Evolutionary conservation across 768 basidiomycete species (phyloP), one percentile per base, ranked within the genome.

Genomic region (Glaciozyma martinii): DNA sequence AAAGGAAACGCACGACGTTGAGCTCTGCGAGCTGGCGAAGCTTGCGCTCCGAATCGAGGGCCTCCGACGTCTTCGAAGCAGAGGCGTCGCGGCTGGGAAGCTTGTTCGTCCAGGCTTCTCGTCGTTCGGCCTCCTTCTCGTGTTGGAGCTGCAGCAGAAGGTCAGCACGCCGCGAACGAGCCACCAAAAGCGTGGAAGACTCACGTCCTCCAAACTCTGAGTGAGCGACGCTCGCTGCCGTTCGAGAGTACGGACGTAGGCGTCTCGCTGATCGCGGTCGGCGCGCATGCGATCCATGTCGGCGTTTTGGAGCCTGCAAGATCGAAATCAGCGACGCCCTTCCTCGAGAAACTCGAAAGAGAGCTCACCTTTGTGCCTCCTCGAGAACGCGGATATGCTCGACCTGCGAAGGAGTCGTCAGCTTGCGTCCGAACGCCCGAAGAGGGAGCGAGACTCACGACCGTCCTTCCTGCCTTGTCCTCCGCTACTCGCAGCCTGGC

Each of bases 301-400:
- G 47, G 56, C 29, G 40, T 66, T 66, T 50, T 70, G 68, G 19
- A 69, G 32, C 15, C 65, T 60, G 52, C 42, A 10, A n/a, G n/a
- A 2, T 4, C 25, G 30, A n/a, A 29, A 18, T 23, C 21, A 27
- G 21, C 52, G 52, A 16, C 32, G 19, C 3, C 23, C 9, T 5
- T 16, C 5, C 18, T 3, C 16, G 8, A 5, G 1, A 23, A 42
- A 32, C 30, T 47, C 7, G 21, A 53, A 12, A 30, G 16, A 30
- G 12, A 53, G n/a, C 55, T 62, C 1, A 67, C 66, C 66, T 43
- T 29, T 62, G 58, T 7, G 64, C 81, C 80, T 87, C 85, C 72
- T 84, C 83, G 53, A 86, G 78, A 68, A 86, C 86, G 23, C 86
- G 80, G 25, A 82, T 79, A 66, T 86, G 69, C 59, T 71, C 84